Evolutionary conservation across 2,329 filamentous ascomycete genomes (phyloP), one percentile per base, ranked within the genome.

Genomic region (Gaeumannomyces tritici): DNA sequence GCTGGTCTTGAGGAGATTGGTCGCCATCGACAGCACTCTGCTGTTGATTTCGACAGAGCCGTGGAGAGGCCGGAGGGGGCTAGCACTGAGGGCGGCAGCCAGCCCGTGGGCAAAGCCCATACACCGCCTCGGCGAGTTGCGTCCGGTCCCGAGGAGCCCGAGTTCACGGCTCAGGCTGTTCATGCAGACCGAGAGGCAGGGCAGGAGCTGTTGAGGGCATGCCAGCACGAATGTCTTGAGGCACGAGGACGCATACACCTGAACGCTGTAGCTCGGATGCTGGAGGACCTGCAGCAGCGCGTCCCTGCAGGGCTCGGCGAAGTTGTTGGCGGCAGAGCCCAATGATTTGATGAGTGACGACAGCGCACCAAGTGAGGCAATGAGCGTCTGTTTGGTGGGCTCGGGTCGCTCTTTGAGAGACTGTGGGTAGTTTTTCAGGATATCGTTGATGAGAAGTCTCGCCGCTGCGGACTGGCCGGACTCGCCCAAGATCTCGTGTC

Each of bases 41-140:
- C 93, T 96, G 73, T 96, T 96, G 62, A 98, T 90, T 70, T 99
- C 95, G 2, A 98, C 89, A 0, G 95, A 97, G 15, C 95, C 93
- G 72, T 98, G 95, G 2, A 99, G 80, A 1, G 95, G 93, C 65
- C 96, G 91, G 42, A 89, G 79, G 13, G 91, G 90, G 56, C 93
- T 96, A 2, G 91, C 93, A 71, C 93, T 97, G 61, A 99, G 82
- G 64, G 95, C 89, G 15, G 93, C 91, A 28, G 95, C 92, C 62
- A 99, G 81, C 7, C 92, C 93, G 75, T 97, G 91, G 0, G 95
- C 91, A 72, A 96, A 95, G 3, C 93, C 95, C 35, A 96, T 83
- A 73, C 93, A 98, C 69, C 90, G 84, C 63, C 91, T 84, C 24
- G 91, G 88, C 1, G 90, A 92, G 70, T 91, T 90, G 61, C 91